phyloP scores from a whole-genome alignment of 495 filamentous ascomycete species.

The Aspergillus carlsbadensis region DNA sequence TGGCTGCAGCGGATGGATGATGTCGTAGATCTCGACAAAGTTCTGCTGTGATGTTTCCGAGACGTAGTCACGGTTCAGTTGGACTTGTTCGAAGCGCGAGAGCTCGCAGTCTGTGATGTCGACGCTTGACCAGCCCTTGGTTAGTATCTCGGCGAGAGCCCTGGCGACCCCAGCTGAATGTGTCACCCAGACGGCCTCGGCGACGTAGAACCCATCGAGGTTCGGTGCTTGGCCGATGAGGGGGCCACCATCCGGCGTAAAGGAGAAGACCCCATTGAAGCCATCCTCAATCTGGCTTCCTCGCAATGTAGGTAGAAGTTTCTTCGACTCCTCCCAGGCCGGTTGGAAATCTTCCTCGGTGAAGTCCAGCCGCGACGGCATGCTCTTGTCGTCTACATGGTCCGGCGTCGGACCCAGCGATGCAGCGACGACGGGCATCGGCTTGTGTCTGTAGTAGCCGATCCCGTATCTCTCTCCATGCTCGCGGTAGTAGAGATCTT shows the following conservation, averaged over 20 bases:
- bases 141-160: slow-evolving; percentile 48
- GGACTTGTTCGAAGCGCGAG: slow-evolving; percentile 49
- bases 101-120: slow-evolving; percentile 50
- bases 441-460: slow-evolving; percentile 52
- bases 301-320: slow-evolving; percentile 42
- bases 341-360: slow-evolving; percentile 48
- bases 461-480: slow-evolving; percentile 53
- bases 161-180: slow-evolving; percentile 54
- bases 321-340: slow-evolving; percentile 45
- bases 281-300: slow-evolving; percentile 45
- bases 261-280: slow-evolving; percentile 54
- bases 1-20: slow-evolving; percentile 49
- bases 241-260: slow-evolving; percentile 53
- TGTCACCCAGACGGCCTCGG: slow-evolving; percentile 56
- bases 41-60: slow-evolving; percentile 49
- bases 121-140: slow-evolving; percentile 42
- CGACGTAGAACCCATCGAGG: slow-evolving; percentile 51
- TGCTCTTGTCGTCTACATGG: slow-evolving; percentile 49
- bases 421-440: slow-evolving; percentile 48
- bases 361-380: slow-evolving; percentile 52
- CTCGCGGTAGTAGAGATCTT: slow-evolving; percentile 54
- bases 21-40: slow-evolving; percentile 54
- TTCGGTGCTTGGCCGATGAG: slow-evolving; percentile 47
- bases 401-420: slow-evolving; percentile 40
- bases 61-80: slow-evolving; percentile 43